phyloP scores from a whole-genome alignment of 306 rosid species.

The Lathyrus oleraceus region DNA sequence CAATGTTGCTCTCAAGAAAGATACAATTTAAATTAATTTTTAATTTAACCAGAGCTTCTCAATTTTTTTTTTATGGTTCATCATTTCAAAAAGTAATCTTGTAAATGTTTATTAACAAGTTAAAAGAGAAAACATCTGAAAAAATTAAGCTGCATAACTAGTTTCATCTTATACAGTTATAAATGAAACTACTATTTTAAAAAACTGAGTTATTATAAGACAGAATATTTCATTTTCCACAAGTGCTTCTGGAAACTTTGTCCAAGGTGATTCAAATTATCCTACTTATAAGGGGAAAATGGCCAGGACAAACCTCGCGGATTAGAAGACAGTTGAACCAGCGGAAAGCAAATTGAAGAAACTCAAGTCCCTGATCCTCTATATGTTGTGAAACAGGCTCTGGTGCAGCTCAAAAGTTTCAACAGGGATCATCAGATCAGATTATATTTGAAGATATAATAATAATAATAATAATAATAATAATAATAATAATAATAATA shows the following conservation, averaged over 20 bases:
- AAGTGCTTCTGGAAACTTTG: not conserved
- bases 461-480: too few species aligned
- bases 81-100: not conserved
- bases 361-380: slow-evolving; percentile 93
- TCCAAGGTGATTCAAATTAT: not conserved
- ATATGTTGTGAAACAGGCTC: slow-evolving; percentile 88
- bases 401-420: slow-evolving; percentile 40
- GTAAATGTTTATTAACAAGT: not conserved
- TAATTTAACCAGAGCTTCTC: slow-evolving; percentile 7
- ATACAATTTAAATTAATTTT: not conserved
- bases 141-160: not conserved
- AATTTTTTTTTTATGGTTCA: not conserved
- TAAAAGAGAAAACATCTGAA: not conserved
- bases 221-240: not conserved
- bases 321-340: slow-evolving; percentile 98
- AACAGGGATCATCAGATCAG: slow-evolving; percentile 34
- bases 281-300: slow-evolving; percentile 21
- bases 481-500: slow-evolving; percentile 5
- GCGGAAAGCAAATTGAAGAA: slow-evolving; percentile 98
- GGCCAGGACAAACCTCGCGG: slow-evolving; percentile 71
- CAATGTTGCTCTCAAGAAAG: slow-evolving; percentile 15
- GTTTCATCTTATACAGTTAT: not conserved
- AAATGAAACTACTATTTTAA: not conserved
- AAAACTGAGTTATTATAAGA: not conserved
- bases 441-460: slow-evolving; percentile 25